These are phyloP conservation scores for Bruguiera gymnorhiza DNA, from an alignment of 345 rosid genomes.

Conservation along the genomic window DNA sequence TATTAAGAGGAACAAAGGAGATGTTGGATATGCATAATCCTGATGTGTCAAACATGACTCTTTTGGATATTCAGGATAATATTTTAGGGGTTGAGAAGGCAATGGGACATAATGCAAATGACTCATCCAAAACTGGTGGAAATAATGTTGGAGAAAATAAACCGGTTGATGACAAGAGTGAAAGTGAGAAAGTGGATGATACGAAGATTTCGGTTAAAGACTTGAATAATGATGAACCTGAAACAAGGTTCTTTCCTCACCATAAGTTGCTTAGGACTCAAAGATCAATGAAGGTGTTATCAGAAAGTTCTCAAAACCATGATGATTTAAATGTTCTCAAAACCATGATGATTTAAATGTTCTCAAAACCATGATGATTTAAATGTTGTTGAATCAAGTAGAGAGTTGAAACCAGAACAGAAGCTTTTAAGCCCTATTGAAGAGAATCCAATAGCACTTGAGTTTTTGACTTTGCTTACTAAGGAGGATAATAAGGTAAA, in stretches of 20 bases:
- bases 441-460: slow-evolving; percentile 52
- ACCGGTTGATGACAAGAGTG: slow-evolving; percentile 21
- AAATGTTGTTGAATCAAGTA: slow-evolving; percentile 20
- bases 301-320: slow-evolving; percentile 27
- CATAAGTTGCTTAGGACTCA: slow-evolving; percentile 75
- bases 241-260: slow-evolving; percentile 93
- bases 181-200: slow-evolving; percentile 25
- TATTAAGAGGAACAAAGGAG: slow-evolving; percentile 86
- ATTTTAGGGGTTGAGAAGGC: slow-evolving; percentile 83
- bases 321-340: slow-evolving; percentile 21
- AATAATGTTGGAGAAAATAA: slow-evolving; percentile 25
- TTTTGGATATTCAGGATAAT: slow-evolving; percentile 84
- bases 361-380: slow-evolving; percentile 24
- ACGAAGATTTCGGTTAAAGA: slow-evolving; percentile 49
- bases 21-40: slow-evolving; percentile 84
- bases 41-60: slow-evolving; percentile 60
- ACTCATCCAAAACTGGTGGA: slow-evolving; percentile 30
- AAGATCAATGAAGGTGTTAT: slow-evolving; percentile 35
- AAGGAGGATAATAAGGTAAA: slow-evolving; percentile 34
- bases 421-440: slow-evolving; percentile 40
- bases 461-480: slow-evolving; percentile 56
- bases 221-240: slow-evolving; percentile 61
- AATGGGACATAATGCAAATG: slow-evolving; percentile 45
- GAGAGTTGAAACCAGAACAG: slow-evolving; percentile 35
- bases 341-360: slow-evolving; percentile 19